Conservation (phyloP, 176 grass and related monocot genomes). For the Microstegium vimineum region DNA sequence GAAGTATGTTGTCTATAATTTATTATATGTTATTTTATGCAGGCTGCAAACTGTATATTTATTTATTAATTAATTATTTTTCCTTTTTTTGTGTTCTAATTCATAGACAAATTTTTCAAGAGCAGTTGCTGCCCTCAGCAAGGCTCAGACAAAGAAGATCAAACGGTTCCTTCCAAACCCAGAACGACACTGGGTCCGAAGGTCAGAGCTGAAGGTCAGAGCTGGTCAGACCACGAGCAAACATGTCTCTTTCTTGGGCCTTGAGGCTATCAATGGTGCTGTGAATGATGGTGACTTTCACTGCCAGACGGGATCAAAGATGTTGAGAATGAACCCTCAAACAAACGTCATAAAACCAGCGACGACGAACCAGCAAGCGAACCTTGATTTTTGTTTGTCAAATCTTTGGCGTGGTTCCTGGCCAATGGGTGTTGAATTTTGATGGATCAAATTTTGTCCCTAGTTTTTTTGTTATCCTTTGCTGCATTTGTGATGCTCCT, state of each 20-base stretch:
- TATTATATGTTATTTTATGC: neutral
- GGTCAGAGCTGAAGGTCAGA: slow-evolving; percentile 78
- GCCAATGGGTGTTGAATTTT: too few relatives aligned
- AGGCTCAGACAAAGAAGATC: slow-evolving; percentile 73
- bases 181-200: slow-evolving; percentile 88
- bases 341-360: slow-evolving; percentile 55
- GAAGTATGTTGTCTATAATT: slow-evolving; percentile 44
- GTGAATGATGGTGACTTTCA: slow-evolving; percentile 38
- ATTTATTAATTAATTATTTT: neutral
- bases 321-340: slow-evolving; percentile 27
- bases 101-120: slow-evolving; percentile 80
- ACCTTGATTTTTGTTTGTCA: slow-evolving; percentile 20
- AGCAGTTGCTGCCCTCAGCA: slow-evolving; percentile 69
- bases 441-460: too few relatives aligned
- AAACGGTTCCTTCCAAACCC: slow-evolving; percentile 88
- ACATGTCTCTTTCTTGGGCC: slow-evolving; percentile 68
- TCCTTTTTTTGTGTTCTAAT: neutral
- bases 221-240: slow-evolving; percentile 92
- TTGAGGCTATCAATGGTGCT: slow-evolving; percentile 34
- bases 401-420: neutral
- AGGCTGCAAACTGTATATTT: neutral
- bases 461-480: too few relatives aligned
- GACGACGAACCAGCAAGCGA: slow-evolving; percentile 16
- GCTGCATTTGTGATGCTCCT: too few relatives aligned
- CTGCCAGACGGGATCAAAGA: slow-evolving; percentile 4